Evolutionary conservation across 1,284 basidiomycete genomes (phyloP).

Genomic region (Phylloporus sp.): DNA sequence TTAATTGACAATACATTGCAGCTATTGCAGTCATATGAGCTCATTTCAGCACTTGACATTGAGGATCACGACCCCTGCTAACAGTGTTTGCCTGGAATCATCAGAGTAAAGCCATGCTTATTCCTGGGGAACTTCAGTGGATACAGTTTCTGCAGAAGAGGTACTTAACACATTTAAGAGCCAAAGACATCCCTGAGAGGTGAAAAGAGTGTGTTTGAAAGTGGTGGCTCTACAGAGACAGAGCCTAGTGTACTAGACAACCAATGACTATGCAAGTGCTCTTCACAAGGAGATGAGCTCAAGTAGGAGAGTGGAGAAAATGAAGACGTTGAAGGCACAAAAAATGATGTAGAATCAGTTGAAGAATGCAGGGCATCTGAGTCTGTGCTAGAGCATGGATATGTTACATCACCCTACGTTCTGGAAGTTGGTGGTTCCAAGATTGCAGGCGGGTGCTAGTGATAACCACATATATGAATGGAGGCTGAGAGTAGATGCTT

Average conservation of each 20-base stretch:
- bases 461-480: not conserved
- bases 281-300: slow-evolving; percentile 17
- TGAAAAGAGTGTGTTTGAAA: slow-evolving; percentile 20
- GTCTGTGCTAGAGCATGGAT: slow-evolving; percentile 31
- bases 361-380: slow-evolving; percentile 36
- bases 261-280: slow-evolving; percentile 63
- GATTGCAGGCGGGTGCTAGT: not conserved
- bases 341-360: slow-evolving; percentile 27
- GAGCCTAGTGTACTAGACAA: slow-evolving; percentile 59
- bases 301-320: slow-evolving; percentile 14
- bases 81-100: slow-evolving; percentile 22
- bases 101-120: slow-evolving; percentile 7
- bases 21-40: slow-evolving; percentile 34
- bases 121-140: slow-evolving; percentile 7
- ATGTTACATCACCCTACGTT: slow-evolving; percentile 13
- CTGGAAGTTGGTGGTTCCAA: slow-evolving; percentile 8
- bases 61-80: slow-evolving; percentile 30
- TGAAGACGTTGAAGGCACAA: slow-evolving; percentile 14
- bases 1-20: slow-evolving; percentile 43
- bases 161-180: slow-evolving; percentile 17
- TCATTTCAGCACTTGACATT: slow-evolving; percentile 39
- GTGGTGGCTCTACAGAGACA: slow-evolving; percentile 23
- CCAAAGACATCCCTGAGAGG: slow-evolving; percentile 29
- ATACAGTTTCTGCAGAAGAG: slow-evolving; percentile 4
- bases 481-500: slow-evolving; percentile 15